Conservation (phyloP, 148 eudicot genomes). For the Chenopodium suecicum region DNA sequence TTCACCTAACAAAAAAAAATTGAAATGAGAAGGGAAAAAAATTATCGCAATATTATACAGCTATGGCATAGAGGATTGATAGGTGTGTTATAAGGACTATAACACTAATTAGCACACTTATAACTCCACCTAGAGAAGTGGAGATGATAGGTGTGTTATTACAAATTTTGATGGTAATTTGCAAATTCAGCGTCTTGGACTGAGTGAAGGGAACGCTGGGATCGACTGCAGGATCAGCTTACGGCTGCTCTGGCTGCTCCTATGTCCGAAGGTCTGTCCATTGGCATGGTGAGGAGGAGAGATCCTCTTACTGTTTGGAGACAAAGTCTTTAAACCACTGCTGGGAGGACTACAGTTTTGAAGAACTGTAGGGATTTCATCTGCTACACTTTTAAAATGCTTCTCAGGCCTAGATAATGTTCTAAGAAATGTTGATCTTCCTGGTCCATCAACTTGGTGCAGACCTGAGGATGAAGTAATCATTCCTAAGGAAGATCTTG, state of each 20-base stretch:
- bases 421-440: conserved; percentile 44
- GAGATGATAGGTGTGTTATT: background rate
- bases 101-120: conserved; percentile 6
- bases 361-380: conserved; percentile 68
- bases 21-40: background rate
- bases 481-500: conserved; percentile 47
- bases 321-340: conserved; percentile 52
- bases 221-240: conserved; percentile 81
- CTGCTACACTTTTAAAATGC: conserved; percentile 30
- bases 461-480: conserved; percentile 39
- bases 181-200: conserved; percentile 49
- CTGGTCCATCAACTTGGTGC: conserved; percentile 34
- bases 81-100: background rate
- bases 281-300: conserved; percentile 67
- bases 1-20: background rate
- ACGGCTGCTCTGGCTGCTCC: conserved; percentile 48
- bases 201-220: conserved; percentile 83
- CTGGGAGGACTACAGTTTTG: conserved; percentile 53
- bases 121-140: conserved; percentile 11
- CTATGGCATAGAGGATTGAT: conserved; percentile 3
- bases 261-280: conserved; percentile 43
- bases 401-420: conserved; percentile 45
- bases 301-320: conserved; percentile 78
- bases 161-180: background rate
- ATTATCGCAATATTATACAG: conserved; percentile 32